A percentile compares a stretch with the other conserved stretches of the same genome.
Conservation (phyloP, 2,329 filamentous ascomycete genomes). For the Aspergillus sp. region DNA sequence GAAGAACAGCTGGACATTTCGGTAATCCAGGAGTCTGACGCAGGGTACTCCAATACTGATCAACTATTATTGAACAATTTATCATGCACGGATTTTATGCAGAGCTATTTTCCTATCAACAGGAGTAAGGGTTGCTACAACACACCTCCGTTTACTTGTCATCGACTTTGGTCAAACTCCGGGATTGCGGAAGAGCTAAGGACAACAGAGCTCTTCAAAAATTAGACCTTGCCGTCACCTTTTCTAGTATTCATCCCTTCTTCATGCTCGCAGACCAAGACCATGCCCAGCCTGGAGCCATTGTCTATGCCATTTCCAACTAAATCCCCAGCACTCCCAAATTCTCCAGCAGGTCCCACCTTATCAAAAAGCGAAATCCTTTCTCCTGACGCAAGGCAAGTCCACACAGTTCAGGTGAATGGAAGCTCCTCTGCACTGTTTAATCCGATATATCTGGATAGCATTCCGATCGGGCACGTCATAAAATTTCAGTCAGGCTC, state of each 20-base stretch:
- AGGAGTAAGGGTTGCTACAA: constrained; percentile 6
- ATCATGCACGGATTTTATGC: constrained; percentile 2
- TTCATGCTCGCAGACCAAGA: too few species aligned
- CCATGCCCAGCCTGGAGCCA: too few species aligned
- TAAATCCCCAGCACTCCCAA: too few species aligned
- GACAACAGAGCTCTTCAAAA: too few species aligned
- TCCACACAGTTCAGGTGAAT: too few species aligned
- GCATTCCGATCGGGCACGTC: background rate
- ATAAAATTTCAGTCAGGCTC: background rate
- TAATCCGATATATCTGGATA: background rate
- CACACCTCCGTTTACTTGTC: constrained; percentile 8
- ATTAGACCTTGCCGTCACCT: too few species aligned
- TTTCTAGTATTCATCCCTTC: too few species aligned
- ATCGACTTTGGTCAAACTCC: constrained; percentile 9
- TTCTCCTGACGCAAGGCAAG: too few species aligned
- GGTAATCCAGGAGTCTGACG: background rate
- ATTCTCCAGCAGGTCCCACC: too few species aligned
- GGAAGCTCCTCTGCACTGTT: background rate
- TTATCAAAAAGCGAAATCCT: too few species aligned
- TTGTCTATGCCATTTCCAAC: too few species aligned
- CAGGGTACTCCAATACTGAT: background rate
- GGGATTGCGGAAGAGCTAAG: background rate
- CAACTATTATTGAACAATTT: constrained; percentile 9
- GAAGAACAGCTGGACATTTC: constrained; percentile 15
- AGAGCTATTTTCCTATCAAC: constrained; percentile 12